Percentiles rank a stretch among this genome's conserved stretches.
Conservation (phyloP, 768 basidiomycete genomes). For the Podaxis mareebaensis region DNA sequence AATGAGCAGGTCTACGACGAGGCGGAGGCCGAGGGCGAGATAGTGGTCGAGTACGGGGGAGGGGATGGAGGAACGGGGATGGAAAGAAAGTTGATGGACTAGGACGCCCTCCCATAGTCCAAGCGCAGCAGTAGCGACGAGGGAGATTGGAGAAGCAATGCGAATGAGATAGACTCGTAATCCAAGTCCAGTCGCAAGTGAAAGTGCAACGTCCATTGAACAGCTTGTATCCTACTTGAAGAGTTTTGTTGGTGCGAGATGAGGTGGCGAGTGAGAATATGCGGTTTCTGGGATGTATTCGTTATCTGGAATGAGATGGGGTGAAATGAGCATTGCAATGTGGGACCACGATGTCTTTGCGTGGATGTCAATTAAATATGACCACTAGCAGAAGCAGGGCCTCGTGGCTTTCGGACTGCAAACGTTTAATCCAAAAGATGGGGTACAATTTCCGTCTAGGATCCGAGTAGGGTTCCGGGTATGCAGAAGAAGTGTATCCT, state of each 20-base stretch:
- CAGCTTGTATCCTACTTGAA: not conserved
- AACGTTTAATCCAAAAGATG: not conserved
- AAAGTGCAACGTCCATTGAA: constrained; percentile 43
- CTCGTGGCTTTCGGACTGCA: constrained; percentile 14
- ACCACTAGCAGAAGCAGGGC: not conserved
- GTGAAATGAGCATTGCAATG: constrained; percentile 11
- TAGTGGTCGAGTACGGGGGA: constrained; percentile 37
- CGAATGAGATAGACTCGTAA: constrained; percentile 36
- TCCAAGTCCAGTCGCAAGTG: constrained; percentile 42
- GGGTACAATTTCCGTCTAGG: not conserved
- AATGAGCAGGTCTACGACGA: constrained; percentile 42
- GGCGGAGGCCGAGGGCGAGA: constrained; percentile 43
- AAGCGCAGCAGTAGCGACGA: constrained; percentile 34
- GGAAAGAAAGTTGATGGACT: constrained; percentile 42
- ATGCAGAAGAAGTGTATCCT: not conserved
- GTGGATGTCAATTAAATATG: constrained; percentile 4
- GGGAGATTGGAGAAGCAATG: constrained; percentile 27
- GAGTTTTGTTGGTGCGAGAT: not conserved
- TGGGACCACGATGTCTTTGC: constrained; percentile 14
- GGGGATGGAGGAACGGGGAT: constrained; percentile 35
- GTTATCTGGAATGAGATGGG: constrained; percentile 7
- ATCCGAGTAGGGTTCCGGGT: not conserved
- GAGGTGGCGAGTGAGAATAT: not conserved
- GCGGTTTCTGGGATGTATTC: constrained; percentile 1
- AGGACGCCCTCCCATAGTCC: constrained; percentile 47